Base-by-base conservation (phyloP, 1,139 yeast genomes). In the Pichia sp. region DNA sequence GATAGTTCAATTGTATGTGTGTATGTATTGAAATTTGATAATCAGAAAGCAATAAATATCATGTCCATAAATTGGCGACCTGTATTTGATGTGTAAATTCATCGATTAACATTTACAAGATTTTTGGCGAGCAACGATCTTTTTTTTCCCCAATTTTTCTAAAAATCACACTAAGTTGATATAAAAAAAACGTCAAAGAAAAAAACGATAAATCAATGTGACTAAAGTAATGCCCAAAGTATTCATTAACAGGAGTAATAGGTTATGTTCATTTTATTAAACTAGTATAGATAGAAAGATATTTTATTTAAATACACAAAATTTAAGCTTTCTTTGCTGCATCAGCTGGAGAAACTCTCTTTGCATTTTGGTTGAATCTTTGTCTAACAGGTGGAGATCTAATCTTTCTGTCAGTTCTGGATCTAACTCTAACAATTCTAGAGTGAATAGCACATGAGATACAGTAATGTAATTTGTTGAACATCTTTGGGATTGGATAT, bases 401-500 rank as follows among this genome's bases (percentile, higher is more conserved):
- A 79, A 86, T 76, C 79, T 94, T 90, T 83, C 99, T 94, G 80
- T 90, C 95, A 66, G 84, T 79, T 82, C 97, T 86, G 63, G 98
- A 92, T 82, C 99, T 94, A 67, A 92, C 99, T 81, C 99, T 94
- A 72, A 92, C 98, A 68, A 94, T 86, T 88, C 96, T 92, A 75
- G 97, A 95, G 84, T 92, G 99, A 67, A 94, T 90, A 68, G 99
- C 99, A 78, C 99, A 92, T 61, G 98, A 92, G 68, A 92, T 94
- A 84, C 99, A 92, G 94, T 94, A 92, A 85, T 90, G 97, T 75
- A 92, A 83, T 84, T 92, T 92, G 88, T 92, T 87, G 94, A 90
- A 92, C 73, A 94, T 85, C 85, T 92, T 92, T 78, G 99, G 99
- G 69, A 92, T 80, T 69, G 96, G 97, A 81, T 92, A 92, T 82